A percentile compares a stretch with the other conserved stretches of the same genome.
phyloP scores from a whole-genome alignment of 192 early-diverging fungal species.

The Umbelopsis vinacea region DNA sequence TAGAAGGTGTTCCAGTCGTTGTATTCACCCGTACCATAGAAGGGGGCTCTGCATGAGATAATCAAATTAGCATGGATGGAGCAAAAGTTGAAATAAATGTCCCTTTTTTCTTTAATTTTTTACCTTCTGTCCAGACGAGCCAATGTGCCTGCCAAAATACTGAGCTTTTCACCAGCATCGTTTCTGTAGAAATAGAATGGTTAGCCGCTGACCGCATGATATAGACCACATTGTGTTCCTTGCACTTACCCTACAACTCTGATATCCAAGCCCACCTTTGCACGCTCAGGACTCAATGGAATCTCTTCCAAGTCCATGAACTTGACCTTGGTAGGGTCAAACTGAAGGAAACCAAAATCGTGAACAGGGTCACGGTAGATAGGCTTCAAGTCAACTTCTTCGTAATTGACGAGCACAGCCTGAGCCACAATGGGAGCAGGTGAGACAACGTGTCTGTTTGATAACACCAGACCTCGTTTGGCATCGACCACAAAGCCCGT shows the following conservation, averaged over 20 bases:
- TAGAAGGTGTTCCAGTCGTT: conserved; percentile 85
- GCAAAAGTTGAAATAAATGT: too few species aligned
- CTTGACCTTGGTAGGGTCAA: conserved; percentile 65
- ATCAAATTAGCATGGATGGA: neutral
- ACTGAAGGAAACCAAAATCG: conserved; percentile 82
- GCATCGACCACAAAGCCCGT: conserved; percentile 82
- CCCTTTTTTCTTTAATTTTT: too few species aligned
- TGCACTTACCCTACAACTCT: conserved; percentile 68
- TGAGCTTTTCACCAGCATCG: conserved; percentile 80
- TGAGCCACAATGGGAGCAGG: conserved; percentile 72
- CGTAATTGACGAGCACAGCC: conserved; percentile 72
- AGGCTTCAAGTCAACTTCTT: conserved; percentile 72
- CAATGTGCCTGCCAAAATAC: conserved; percentile 73
- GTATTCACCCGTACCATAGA: conserved; percentile 69
- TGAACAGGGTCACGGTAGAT: conserved; percentile 84
- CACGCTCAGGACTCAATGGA: conserved; percentile 64
- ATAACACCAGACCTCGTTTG: conserved; percentile 71
- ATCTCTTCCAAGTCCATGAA: conserved; percentile 70
- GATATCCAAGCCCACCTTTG: conserved; percentile 75
- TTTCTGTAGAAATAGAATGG: conserved; percentile 47
- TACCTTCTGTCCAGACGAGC: conserved; percentile 68
- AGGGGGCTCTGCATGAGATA: conserved; percentile 52
- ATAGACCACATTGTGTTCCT: neutral
- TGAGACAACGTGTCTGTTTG: conserved; percentile 82
- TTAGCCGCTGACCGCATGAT: neutral